phyloP scores from a whole-genome alignment of 768 basidiomycete species.

The Russula vinacea region DNA sequence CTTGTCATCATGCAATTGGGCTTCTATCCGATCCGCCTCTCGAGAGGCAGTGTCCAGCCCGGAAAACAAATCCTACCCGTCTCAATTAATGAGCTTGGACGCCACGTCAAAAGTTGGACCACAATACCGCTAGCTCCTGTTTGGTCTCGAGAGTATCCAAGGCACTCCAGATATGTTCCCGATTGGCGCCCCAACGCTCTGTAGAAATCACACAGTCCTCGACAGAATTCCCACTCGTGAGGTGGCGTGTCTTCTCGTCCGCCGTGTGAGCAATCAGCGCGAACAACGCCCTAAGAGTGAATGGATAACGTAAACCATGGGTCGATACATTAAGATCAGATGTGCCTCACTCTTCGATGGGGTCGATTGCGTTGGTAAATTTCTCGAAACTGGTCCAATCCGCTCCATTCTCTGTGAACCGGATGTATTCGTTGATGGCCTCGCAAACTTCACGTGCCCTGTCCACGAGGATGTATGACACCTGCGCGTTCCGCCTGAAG shows the following conservation, averaged over 20 bases:
- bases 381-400: conserved; percentile 29
- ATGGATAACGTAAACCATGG: neutral
- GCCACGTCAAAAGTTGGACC: neutral
- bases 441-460: conserved; percentile 29
- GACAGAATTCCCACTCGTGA: conserved; percentile 1
- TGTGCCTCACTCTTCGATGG: conserved; percentile 27
- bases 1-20: conserved; percentile 8
- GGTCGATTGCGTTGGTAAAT: conserved; percentile 30
- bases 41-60: conserved; percentile 6
- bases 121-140: conserved; percentile 13
- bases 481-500: conserved; percentile 29
- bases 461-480: conserved; percentile 29
- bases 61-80: conserved; percentile 11
- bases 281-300: conserved; percentile 13
- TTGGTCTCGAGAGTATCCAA: conserved; percentile 16
- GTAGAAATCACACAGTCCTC: conserved; percentile 16
- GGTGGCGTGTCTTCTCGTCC: conserved; percentile 20
- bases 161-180: conserved; percentile 10
- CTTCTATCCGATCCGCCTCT: conserved; percentile 7
- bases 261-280: conserved; percentile 17
- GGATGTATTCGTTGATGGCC: conserved; percentile 26
- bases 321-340: too few relatives aligned
- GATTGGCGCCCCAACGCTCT: conserved; percentile 22
- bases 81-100: neutral
- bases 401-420: conserved; percentile 14